Conservation (phyloP, 2,329 filamentous ascomycete genomes). For the Talaromyces sp. region DNA sequence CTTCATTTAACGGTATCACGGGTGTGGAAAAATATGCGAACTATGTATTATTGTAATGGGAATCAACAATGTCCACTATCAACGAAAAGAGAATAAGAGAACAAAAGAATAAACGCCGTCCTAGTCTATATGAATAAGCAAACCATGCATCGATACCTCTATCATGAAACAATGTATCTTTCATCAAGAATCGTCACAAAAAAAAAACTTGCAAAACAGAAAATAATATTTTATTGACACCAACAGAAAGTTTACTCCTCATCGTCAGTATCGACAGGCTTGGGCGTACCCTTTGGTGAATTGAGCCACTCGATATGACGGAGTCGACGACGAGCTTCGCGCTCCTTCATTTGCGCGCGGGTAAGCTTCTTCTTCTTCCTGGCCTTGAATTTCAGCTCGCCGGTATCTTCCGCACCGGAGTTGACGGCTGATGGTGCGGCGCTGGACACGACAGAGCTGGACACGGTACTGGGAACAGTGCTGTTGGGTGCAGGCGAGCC, state of each 20-base stretch:
- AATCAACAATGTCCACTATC: not conserved
- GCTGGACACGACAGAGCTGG: conserved; percentile 58
- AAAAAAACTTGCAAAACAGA: not conserved
- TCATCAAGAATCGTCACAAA: conserved; percentile 12
- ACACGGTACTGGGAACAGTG: conserved; percentile 46
- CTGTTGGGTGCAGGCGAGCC: conserved; percentile 38
- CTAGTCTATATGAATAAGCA: conserved; percentile 15
- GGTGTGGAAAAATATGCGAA: not conserved
- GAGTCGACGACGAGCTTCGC: conserved; percentile 79
- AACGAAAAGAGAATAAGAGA: not conserved
- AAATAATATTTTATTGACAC: not conserved
- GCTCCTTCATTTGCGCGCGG: conserved; percentile 91
- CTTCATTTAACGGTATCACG: not conserved
- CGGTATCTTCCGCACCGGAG: conserved; percentile 77
- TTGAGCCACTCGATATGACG: conserved; percentile 80
- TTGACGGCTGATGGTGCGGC: conserved; percentile 61
- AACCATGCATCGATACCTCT: conserved; percentile 13
- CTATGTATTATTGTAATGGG: not conserved
- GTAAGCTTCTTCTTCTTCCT: conserved; percentile 99
- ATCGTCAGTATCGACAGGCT: conserved; percentile 73
- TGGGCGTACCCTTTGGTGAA: conserved; percentile 77
- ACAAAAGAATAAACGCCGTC: conserved; percentile 12
- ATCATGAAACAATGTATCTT: conserved; percentile 10
- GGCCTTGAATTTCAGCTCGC: conserved; percentile 76
- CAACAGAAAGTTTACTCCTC: conserved; percentile 47